Evolutionary conservation across 2,329 filamentous ascomycete genomes (phyloP), one percentile per base, ranked within the genome.

Genomic region (Epichloe gansuensis): DNA sequence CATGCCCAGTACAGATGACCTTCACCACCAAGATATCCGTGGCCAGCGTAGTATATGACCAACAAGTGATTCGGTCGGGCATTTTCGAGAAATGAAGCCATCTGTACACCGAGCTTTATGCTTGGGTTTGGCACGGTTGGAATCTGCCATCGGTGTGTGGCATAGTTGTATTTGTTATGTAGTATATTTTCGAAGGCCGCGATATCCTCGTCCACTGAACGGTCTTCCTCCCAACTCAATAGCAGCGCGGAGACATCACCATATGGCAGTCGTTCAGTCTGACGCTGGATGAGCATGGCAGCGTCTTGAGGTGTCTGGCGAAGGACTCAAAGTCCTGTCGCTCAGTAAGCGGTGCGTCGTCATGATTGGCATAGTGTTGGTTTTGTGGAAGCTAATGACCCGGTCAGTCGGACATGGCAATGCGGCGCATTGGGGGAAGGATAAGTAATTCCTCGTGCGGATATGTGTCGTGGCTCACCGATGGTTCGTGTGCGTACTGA

Each of bases 301-400:
- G 81, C 81, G 74, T 84, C 81, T 63, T 85, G 81, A 85, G 74
- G 68, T 85, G 81, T 46, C 81, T 75, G 55, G 81, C 81, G 62
- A 84, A 84, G 51, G 78, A 75, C 65, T 84, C 81, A 67, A 84
- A 85, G 60, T 83, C 80, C 66, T 80, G 75, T 58, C 77, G 75
- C 60, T 80, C 75, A 52, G 66, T 62, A 59, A 64, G 53, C 25
- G 70, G 64, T 52, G 67, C 61, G 66, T 75, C 61, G 66, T 75
- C 70, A 65, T 71, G 63, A 57, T 63, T 59, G 60, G 69, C 56
- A 65, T 65, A 64, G 28, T 68, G 63, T 51, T 67, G 66, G 52
- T 63, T 63, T 48, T 54, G 52, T 34, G 44, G 53, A 13, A 50
- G 48, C 41, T 55, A 52, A n/a, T 25, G 31, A 44, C 46, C 35